Percentiles rank a stretch among this genome's conserved stretches.
phyloP scores from a whole-genome alignment of 805 yeast genomes.

The Saccharomycopsis malanga region DNA sequence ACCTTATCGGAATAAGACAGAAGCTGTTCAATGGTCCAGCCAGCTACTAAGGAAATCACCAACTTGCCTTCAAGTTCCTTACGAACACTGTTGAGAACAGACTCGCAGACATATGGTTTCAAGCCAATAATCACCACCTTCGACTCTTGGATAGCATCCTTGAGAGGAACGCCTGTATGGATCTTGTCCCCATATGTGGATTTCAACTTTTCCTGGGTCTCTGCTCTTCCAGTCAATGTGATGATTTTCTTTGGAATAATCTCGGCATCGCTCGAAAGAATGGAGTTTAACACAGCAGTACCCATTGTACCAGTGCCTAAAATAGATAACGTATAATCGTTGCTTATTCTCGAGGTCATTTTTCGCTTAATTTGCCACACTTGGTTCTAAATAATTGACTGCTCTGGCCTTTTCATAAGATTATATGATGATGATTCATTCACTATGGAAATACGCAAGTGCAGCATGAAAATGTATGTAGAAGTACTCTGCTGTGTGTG shows the following conservation, averaged over 20 bases:
- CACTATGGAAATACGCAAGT: too few relatives aligned
- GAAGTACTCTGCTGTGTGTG: too few relatives aligned
- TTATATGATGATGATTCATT: too few relatives aligned
- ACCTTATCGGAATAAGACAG: conserved; percentile 44
- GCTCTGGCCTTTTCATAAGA: too few relatives aligned
- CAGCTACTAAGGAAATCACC: conserved; percentile 82
- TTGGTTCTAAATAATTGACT: too few relatives aligned
- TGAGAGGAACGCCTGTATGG: conserved; percentile 41
- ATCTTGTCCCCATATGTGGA: conserved; percentile 46
- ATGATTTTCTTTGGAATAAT: conserved; percentile 64
- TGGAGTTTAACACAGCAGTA: conserved; percentile 81
- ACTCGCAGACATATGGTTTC: conserved; percentile 75
- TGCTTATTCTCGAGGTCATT: too few relatives aligned
- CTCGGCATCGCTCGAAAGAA: conserved; percentile 39
- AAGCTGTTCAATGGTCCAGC: conserved; percentile 77
- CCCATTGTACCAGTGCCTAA: conserved; percentile 97
- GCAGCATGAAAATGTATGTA: too few relatives aligned
- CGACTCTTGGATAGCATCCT: conserved; percentile 52
- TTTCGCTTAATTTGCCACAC: too few relatives aligned
- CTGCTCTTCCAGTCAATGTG: conserved; percentile 63
- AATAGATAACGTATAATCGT: conserved; percentile 55
- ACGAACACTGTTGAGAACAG: conserved; percentile 47
- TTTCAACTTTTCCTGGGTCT: conserved; percentile 43
- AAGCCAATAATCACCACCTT: conserved; percentile 76
- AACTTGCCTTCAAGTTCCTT: conserved; percentile 45